Base-by-base conservation (phyloP, 2,329 filamentous ascomycete species). In the Scolecobasidium constrictum region DNA sequence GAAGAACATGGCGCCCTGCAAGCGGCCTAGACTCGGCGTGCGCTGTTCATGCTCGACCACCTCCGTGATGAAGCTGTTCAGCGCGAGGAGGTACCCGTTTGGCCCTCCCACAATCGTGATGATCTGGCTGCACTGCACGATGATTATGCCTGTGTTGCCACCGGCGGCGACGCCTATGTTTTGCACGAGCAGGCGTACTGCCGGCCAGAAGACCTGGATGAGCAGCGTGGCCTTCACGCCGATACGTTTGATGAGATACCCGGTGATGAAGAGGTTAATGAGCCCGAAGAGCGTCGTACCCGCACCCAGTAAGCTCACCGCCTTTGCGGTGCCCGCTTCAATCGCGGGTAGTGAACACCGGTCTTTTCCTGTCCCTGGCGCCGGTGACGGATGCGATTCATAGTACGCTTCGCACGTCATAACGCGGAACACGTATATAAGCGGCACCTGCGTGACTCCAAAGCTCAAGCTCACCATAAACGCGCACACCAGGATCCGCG, bases 351-450 rank as follows among this genome's bases (percentile, higher is more conserved):
- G 67, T 37, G 66, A 68, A 53, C 81, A 86, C 13, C 73, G 66
- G 46, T 78, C 72, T 3, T 65, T 65, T 3, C 57, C 51, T 1
- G 66, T 5, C 7, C n/a, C 23, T 15, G 18, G 68, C 7, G 60
- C 50, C 39, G 63, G 73, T 0, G 69, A 66, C 11, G 72, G 67
- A 51, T 83, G 73, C 2, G 64, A 63, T 26, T 68, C 62, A 58
- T 84, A 86, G 56, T 77, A 86, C 40, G 73, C 70, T 43, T 85
- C 77, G 58, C 81, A 86, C 39, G 76, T 77, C 79, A 85, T 84
- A 2, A 82, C 55, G 45, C 78, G 77, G 51, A 85, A 83, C 18
- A 80, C 77, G 56, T 81, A 82, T 36, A 82, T 57, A 4, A 72
- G 55, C 52, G 67, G 67, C 4, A 70, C 68, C 52, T 71, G 68